Evolutionary conservation across 2,329 filamentous ascomycete species (phyloP), one percentile per base, ranked within the genome.

Genomic region (Phialocephala sp.): DNA sequence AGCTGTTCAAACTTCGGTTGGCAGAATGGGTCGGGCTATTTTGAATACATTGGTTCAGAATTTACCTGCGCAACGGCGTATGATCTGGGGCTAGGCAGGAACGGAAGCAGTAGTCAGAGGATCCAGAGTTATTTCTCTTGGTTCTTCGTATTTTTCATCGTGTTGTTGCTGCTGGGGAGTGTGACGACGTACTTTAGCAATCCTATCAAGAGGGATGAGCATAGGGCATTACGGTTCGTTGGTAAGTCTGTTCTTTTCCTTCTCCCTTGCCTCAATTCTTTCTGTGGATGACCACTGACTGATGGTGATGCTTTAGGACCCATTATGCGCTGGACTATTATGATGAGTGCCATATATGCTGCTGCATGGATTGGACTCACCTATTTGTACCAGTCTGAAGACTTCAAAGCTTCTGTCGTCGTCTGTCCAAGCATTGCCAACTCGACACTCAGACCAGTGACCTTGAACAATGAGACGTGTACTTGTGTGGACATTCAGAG

Each of bases 401-500:
- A 37, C 27, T 56, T 56, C 27, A 56, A 35, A 15, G 54, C 54
- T 37, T 56, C 54, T 56, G 14, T 56, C 8, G 54, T 56, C 15
- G 20, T 37, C 27, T 56, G 24, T 20, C 32, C 54, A n/a, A 27
- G 27, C 27, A 56, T 56, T n/a, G 6, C 27, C 3, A 56, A 35
- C 54, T 56, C 54, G 15, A 56, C 32, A 22, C n/a, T 56, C 4
- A 24, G 54, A 56, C 5, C 36, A 37, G 15, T 35, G 20, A n/a
- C 8, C 14, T 37, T 56, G 54, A 56, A 56, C 36, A 56, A 56
- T 56, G 54, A 35, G 27, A 56, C 24, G 5, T 37, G 32, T 35
- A 36, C 32, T 20, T 56, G 32, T 56, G 27, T 56, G 9, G 54
- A 56, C 35, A 35, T 56, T 56, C 11, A n/a, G 18, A n/a, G 27